Evolutionary conservation across 2,329 filamentous ascomycete species (phyloP).

Genomic region (Polychaeton citri): DNA sequence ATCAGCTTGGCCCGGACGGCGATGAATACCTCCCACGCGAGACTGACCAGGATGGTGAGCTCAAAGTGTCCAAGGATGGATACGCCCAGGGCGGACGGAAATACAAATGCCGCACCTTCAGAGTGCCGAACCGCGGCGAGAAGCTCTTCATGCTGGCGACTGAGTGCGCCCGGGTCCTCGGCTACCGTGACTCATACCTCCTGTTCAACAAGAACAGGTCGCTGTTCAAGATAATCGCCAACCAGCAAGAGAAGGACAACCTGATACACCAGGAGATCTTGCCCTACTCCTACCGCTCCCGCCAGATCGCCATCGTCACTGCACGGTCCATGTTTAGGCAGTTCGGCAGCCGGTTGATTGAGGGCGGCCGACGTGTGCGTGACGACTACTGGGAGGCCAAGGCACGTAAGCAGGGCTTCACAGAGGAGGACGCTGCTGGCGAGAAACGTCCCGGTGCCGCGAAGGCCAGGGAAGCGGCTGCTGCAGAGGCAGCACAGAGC

Average conservation of each 20-base stretch:
- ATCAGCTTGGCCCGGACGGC: slow-evolving; percentile 75
- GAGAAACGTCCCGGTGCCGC: slow-evolving; percentile 90
- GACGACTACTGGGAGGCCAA: slow-evolving; percentile 99
- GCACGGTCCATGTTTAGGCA: slow-evolving; percentile 97
- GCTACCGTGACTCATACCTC: slow-evolving; percentile 94
- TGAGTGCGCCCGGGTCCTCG: slow-evolving; percentile 84
- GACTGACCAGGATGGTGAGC: slow-evolving; percentile 83
- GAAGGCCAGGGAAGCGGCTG: slow-evolving; percentile 71
- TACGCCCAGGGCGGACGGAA: slow-evolving; percentile 70
- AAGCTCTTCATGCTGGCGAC: slow-evolving; percentile 98
- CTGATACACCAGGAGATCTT: slow-evolving; percentile 89
- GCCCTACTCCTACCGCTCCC: slow-evolving; percentile 94
- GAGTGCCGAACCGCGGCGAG: slow-evolving; percentile 77
- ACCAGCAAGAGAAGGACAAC: slow-evolving; percentile 90
- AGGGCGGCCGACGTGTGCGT: slow-evolving; percentile 76
- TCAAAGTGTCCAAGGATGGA: slow-evolving; percentile 77
- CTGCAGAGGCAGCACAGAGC: slow-evolving; percentile 52
- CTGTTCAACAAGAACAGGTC: slow-evolving; percentile 98
- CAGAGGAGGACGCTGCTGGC: slow-evolving; percentile 86
- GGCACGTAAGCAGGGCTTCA: slow-evolving; percentile 93
- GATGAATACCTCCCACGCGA: slow-evolving; percentile 95
- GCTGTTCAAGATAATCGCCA: slow-evolving; percentile 93
- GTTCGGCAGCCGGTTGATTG: slow-evolving; percentile 88
- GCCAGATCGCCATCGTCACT: slow-evolving; percentile 96
- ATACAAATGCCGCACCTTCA: slow-evolving; percentile 87